Conservation (phyloP, 1,139 yeast species). For the Protomyces macrosporus region DNA sequence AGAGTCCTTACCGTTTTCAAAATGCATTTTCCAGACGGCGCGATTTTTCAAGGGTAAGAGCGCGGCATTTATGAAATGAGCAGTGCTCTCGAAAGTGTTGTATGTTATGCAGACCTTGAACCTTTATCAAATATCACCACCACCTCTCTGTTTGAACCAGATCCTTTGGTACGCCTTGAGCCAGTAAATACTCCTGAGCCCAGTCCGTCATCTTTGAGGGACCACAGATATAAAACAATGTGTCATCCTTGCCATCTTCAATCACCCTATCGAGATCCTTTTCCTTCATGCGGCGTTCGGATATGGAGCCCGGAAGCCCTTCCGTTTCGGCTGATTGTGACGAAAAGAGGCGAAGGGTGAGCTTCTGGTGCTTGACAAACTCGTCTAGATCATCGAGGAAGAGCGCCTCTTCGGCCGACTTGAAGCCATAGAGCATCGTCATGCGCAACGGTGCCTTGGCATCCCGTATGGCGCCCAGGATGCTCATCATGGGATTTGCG, state of each 20-base stretch:
- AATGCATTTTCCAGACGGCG: neutral
- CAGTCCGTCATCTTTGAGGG: conserved; percentile 24
- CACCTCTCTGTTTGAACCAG: conserved; percentile 22
- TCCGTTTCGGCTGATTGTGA: conserved; percentile 11
- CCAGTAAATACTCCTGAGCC: conserved; percentile 10
- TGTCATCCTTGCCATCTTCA: conserved; percentile 2
- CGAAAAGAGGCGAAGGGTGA: conserved; percentile 2
- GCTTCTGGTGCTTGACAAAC: neutral
- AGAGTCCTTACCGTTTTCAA: neutral
- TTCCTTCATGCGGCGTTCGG: conserved; percentile 9
- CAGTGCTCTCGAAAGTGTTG: neutral
- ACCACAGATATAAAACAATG: conserved; percentile 19
- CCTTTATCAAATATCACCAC: neutral
- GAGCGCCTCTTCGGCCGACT: conserved; percentile 6
- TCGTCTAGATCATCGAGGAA: conserved; percentile 9
- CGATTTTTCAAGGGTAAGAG: neutral
- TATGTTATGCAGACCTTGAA: too few relatives aligned
- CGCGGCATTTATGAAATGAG: neutral
- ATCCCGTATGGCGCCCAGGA: conserved; percentile 20
- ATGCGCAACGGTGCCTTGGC: conserved; percentile 11
- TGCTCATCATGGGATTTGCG: conserved; percentile 12
- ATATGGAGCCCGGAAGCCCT: conserved; percentile 3
- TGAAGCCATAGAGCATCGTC: conserved; percentile 22
- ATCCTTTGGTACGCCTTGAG: conserved; percentile 14
- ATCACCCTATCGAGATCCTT: conserved; percentile 11